Base-by-base conservation (phyloP, 164 flowering plant species). In the Stephania cephalantha region DNA sequence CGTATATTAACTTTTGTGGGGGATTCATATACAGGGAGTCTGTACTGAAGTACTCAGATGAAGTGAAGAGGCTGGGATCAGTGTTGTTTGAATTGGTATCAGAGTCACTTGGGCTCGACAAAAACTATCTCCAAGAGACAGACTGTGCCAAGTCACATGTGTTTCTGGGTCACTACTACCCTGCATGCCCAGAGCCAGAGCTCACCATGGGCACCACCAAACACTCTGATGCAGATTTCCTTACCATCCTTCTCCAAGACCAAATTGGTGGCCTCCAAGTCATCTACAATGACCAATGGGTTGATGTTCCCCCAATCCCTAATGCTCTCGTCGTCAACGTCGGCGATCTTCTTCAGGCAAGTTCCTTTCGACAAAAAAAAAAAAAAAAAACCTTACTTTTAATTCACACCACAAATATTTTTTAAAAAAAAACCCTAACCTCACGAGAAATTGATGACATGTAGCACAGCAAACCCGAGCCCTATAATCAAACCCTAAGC, bases 241-340 rank as follows among this genome's bases (percentile, higher is more conserved):
- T 71, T 44, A 71, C 53, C 5, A 52, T 71, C 5, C 73, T 71
- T 25, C 73, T 71, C 44, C 73, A 71, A 71, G 73, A 71, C 63
- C 8, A 50, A 11, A 71, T 71, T 50, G 73, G 45, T 52, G 64
- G 73, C 2, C 73, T 50, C 35, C 64, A 71, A 48, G 73, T 71
- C 17, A 13, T 25, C 48, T n/a, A 71, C 7, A 30, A 71, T n/a
- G 20, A 46, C 20, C 29, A 46, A n/a, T 71, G 73, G 73, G 61
- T 22, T 2, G 45, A 71, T 48, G 64, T 71, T 22, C 61, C 55
- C 4, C 73, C 73, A 7, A 50, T 71, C 35, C 61, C 45, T 18
- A 58, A 31, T 6, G 35, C 73, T 20, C 63, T 71, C 11, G 73
- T 71, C 1, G 45, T 71, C 13, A 71, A 71, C 64, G 46, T 52